Base-by-base conservation (phyloP, 2,329 filamentous ascomycete genomes). In the Shiraia bambusicola region DNA sequence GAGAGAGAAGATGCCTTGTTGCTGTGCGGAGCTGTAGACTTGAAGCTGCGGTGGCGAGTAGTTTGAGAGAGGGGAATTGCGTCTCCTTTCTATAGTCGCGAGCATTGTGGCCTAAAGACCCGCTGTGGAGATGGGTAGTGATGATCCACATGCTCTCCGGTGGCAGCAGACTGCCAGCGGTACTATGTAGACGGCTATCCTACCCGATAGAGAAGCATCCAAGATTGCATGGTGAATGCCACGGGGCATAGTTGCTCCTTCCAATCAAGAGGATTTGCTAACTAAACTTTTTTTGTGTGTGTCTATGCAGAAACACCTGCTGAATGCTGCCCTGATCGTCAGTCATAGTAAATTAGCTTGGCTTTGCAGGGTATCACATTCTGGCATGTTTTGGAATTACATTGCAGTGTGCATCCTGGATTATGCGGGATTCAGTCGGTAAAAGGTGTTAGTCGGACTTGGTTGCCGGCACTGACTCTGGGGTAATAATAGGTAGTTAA, bases 311-410 rank as follows among this genome's bases (percentile, higher is more conserved):
- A 15, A 29, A 29, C 15, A 15, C n/a, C 28, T 29, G n/a, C 15
- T 12, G 15, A 29, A 29, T 7, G 15, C 13, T 12, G n/a, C 10
- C 15, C 28, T 12, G 15, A 29, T 13, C 28, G 15, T 15, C 28
- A 13, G 12, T 36, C 17, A 36, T 36, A 13, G 12, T 36, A 36
- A 24, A 36, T 27, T 36, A 24, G n/a, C 34, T 36, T 36, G 34
- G 24, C 24, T 16, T n/a, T 11, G 2, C 13, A 10, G 13, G 22
- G 15, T 14, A 36, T 28, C 13, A 22, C 19, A 15, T 25, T 28
- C 25, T 15, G 19, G 34, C 25, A 27, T 33, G n/a, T 27, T 15
- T 14, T 11, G 26, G 22, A 28, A 28, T 37, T 28, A n/a, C 15
- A 13, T 11, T n/a, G n/a, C n/a, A n/a, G n/a, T n/a, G n/a, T 28